Evolutionary conservation across 1,139 yeast genomes (phyloP).

Genomic region (Dujonia santamariae): DNA sequence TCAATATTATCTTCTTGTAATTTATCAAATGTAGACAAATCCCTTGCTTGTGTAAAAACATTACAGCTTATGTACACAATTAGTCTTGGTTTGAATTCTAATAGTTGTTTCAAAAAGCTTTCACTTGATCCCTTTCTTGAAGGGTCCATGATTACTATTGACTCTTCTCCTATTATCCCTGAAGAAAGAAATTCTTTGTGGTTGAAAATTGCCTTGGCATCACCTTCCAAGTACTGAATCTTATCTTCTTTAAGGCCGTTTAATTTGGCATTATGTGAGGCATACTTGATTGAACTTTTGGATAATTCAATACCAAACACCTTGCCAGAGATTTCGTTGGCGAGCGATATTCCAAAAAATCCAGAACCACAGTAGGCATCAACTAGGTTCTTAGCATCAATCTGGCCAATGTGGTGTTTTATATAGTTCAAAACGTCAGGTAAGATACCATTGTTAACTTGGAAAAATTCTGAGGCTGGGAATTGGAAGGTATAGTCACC

Average conservation of each 20-base stretch:
- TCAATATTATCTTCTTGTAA: conserved; percentile 16
- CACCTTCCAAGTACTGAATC: conserved; percentile 36
- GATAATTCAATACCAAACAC: conserved; percentile 45
- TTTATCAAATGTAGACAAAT: conserved; percentile 26
- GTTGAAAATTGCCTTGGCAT: conserved; percentile 34
- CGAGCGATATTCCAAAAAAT: conserved; percentile 40
- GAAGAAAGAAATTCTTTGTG: conserved; percentile 22
- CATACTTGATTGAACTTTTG: conserved; percentile 30
- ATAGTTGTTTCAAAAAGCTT: conserved; percentile 31
- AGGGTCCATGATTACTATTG: conserved; percentile 45
- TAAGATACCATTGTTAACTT: conserved; percentile 31
- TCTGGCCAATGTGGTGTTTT: conserved; percentile 19
- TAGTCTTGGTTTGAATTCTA: conserved; percentile 34
- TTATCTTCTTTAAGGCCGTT: conserved; percentile 32
- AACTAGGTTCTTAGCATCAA: conserved; percentile 27
- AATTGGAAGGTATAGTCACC: conserved; percentile 32
- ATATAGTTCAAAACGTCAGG: conserved; percentile 35
- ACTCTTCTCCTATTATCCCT: conserved; percentile 27
- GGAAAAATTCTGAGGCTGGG: conserved; percentile 34
- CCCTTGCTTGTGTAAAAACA: conserved; percentile 47
- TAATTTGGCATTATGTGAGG: conserved; percentile 37
- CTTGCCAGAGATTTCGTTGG: conserved; percentile 30
- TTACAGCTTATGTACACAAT: conserved; percentile 45
- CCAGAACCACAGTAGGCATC: conserved; percentile 51
- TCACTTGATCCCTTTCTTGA: conserved; percentile 42